phyloP scores from a whole-genome alignment of 2,329 filamentous ascomycete genomes.

The Fusarium veterinarium region DNA sequence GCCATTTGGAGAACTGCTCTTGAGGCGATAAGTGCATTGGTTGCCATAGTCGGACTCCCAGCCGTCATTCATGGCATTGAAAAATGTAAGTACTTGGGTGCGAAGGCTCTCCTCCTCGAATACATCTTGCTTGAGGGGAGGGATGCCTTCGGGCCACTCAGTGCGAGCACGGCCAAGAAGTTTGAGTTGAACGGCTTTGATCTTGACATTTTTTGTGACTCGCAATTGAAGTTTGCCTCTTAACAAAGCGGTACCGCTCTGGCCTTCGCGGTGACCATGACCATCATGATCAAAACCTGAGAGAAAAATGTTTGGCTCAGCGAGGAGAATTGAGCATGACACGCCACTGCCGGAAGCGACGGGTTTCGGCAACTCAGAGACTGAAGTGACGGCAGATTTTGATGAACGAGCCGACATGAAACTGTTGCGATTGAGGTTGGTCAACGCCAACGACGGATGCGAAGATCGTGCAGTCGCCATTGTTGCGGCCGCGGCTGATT shows the following conservation, averaged over 20 bases:
- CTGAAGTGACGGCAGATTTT: slow-evolving; percentile 64
- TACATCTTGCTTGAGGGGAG: slow-evolving; percentile 84
- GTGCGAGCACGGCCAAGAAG: slow-evolving; percentile 88
- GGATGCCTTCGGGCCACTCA: slow-evolving; percentile 97
- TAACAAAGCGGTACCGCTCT: slow-evolving; percentile 83
- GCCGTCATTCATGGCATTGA: slow-evolving; percentile 77
- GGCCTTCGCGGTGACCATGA: slow-evolving; percentile 60
- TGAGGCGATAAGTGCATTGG: slow-evolving; percentile 67
- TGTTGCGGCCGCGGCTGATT: slow-evolving; percentile 38
- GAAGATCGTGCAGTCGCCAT: slow-evolving; percentile 39
- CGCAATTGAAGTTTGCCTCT: slow-evolving; percentile 85
- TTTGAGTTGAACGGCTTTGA: slow-evolving; percentile 89
- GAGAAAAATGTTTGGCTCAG: slow-evolving; percentile 83
- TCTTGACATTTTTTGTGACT: slow-evolving; percentile 89
- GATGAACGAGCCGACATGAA: slow-evolving; percentile 62
- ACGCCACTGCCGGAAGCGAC: slow-evolving; percentile 83
- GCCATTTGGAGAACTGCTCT: slow-evolving; percentile 51
- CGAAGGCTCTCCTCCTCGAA: slow-evolving; percentile 87
- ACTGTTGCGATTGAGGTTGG: slow-evolving; percentile 57
- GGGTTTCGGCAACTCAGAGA: slow-evolving; percentile 74
- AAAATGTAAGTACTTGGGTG: slow-evolving; percentile 91
- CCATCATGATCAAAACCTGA: slow-evolving; percentile 82
- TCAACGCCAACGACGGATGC: slow-evolving; percentile 39
- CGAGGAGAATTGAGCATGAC: slow-evolving; percentile 77
- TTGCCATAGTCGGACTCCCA: slow-evolving; percentile 73